These are phyloP conservation scores for Bretschneidera sinensis DNA, from an alignment of 345 rosid genomes.

Conservation along the genomic window DNA sequence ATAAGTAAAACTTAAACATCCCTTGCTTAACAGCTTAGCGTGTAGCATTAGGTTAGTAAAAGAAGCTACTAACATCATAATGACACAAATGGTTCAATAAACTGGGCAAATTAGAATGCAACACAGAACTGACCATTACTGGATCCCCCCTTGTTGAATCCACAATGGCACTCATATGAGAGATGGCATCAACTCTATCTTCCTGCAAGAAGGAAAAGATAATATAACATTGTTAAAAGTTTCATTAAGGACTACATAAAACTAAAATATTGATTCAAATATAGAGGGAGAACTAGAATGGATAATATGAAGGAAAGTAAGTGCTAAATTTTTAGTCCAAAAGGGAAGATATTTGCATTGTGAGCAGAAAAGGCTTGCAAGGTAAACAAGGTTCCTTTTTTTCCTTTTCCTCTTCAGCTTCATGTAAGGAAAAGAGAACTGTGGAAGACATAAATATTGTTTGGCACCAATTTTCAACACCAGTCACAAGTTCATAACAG, in stretches of 20 bases:
- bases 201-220: constrained; percentile 42
- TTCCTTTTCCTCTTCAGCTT: no score
- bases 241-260: constrained; percentile 2
- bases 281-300: neutral
- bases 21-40: constrained; percentile 1
- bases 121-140: constrained; percentile 51
- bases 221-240: neutral
- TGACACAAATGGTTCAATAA: neutral
- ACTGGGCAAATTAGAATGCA: neutral
- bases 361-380: no score
- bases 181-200: constrained; percentile 61
- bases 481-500: no score
- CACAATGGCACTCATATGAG: constrained; percentile 43
- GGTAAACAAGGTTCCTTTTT: no score
- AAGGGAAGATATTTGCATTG: constrained; percentile 3
- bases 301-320: constrained; percentile 2
- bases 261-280: constrained; percentile 7
- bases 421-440: no score
- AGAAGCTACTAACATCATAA: neutral
- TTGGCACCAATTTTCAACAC: no score
- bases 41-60: constrained; percentile 10
- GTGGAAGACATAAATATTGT: no score
- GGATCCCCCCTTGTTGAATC: constrained; percentile 53
- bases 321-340: constrained; percentile 4
- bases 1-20: constrained; percentile 3